These are phyloP conservation scores for Metschnikowia sp. DNA, from an alignment of 805 yeast genomes.

Conservation along the genomic window DNA sequence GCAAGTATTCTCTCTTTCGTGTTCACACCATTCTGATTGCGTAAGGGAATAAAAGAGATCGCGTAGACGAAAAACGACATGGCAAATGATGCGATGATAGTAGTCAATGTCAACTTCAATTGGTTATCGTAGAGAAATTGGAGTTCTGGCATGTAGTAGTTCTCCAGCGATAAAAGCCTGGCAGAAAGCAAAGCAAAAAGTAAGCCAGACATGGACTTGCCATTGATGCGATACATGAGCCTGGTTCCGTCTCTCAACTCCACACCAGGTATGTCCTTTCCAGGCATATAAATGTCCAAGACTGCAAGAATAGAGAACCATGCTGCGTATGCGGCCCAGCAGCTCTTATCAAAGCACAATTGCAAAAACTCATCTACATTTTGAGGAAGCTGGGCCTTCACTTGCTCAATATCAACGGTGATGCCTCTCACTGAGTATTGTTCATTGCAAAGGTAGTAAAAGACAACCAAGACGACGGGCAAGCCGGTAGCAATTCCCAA, in stretches of 20 bases:
- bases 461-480: slow-evolving; percentile 57
- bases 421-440: slow-evolving; percentile 50
- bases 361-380: slow-evolving; percentile 21
- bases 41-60: slow-evolving; percentile 61
- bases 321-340: slow-evolving; percentile 61
- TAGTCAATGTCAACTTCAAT: slow-evolving; percentile 57
- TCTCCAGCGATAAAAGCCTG: slow-evolving; percentile 47
- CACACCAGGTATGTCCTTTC: slow-evolving; percentile 60
- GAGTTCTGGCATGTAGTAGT: slow-evolving; percentile 71
- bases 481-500: slow-evolving; percentile 59
- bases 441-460: slow-evolving; percentile 63
- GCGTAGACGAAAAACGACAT: slow-evolving; percentile 66
- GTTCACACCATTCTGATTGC: slow-evolving; percentile 46
- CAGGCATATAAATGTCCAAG: slow-evolving; percentile 68
- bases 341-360: slow-evolving; percentile 39
- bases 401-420: slow-evolving; percentile 36
- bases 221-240: slow-evolving; percentile 79
- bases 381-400: slow-evolving; percentile 36
- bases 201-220: slow-evolving; percentile 50
- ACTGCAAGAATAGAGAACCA: slow-evolving; percentile 72
- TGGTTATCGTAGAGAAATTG: slow-evolving; percentile 69
- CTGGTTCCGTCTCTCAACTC: slow-evolving; percentile 70
- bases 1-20: slow-evolving; percentile 74
- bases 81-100: slow-evolving; percentile 60
- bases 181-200: slow-evolving; percentile 40